Evolutionary conservation across 176 grass and related monocot genomes (phyloP).

Genomic region (Avena eriantha): DNA sequence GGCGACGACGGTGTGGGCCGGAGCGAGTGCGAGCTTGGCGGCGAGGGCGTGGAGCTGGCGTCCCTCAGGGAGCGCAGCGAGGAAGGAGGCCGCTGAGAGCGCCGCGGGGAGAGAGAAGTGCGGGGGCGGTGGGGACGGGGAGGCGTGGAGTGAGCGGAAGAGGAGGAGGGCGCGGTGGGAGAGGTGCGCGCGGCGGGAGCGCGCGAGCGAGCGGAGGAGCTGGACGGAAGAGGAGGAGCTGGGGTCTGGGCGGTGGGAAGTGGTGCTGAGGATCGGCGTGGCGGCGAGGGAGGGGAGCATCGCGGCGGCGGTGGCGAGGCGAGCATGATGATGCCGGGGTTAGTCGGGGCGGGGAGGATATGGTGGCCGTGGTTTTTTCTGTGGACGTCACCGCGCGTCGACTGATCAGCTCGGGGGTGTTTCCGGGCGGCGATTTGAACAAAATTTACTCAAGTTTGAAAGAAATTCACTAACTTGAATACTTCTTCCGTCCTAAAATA

Average conservation of each 20-base stretch:
- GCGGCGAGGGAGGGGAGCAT: background rate
- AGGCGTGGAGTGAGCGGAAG: constrained; percentile 55
- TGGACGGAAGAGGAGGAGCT: constrained; percentile 48
- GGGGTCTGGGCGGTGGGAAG: background rate
- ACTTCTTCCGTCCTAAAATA: too few relatives aligned
- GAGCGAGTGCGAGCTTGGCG: constrained; percentile 59
- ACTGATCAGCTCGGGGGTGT: background rate
- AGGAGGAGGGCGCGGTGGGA: constrained; percentile 65
- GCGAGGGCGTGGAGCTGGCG: constrained; percentile 81
- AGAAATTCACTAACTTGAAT: too few relatives aligned
- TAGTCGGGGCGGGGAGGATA: background rate
- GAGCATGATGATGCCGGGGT: constrained; percentile 8
- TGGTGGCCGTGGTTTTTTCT: background rate
- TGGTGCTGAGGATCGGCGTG: constrained; percentile 21
- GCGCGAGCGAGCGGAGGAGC: constrained; percentile 73
- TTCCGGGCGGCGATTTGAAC: background rate
- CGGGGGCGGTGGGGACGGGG: constrained; percentile 30
- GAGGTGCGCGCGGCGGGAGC: constrained; percentile 56
- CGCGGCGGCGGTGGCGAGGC: background rate
- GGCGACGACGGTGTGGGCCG: constrained; percentile 61
- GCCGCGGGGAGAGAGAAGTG: constrained; percentile 59
- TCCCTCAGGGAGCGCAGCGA: constrained; percentile 66
- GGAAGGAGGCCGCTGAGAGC: constrained; percentile 81
- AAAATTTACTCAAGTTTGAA: background rate
- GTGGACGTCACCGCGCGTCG: constrained; percentile 30